Evolutionary conservation across 179 eudicot species (phyloP).

Genomic region (Carnegiea gigantea): DNA sequence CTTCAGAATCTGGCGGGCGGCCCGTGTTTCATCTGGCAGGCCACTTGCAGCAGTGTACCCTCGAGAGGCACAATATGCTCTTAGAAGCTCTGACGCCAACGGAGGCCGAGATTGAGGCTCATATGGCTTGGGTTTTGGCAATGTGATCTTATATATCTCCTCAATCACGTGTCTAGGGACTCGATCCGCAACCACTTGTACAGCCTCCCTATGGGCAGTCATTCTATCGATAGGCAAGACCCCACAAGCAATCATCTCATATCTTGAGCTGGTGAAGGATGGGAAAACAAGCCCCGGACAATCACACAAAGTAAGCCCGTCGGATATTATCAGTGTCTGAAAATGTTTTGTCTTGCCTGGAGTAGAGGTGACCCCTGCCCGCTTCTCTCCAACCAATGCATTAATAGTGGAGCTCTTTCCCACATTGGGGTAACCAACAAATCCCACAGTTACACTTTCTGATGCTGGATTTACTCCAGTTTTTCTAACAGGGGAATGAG

Average conservation of each 20-base stretch:
- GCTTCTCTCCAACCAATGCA: constrained; percentile 84
- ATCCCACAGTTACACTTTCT: constrained; percentile 67
- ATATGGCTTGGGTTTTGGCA: constrained; percentile 91
- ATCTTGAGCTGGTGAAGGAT: constrained; percentile 90
- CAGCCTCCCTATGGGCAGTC: constrained; percentile 90
- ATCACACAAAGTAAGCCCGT: constrained; percentile 81
- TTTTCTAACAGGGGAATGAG: constrained; percentile 30
- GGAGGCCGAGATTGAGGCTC: constrained; percentile 86
- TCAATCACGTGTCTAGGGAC: constrained; percentile 66
- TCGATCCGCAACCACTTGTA: constrained; percentile 82
- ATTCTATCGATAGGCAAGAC: constrained; percentile 88
- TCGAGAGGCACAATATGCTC: constrained; percentile 90
- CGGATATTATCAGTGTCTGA: constrained; percentile 83
- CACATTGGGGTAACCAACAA: constrained; percentile 95
- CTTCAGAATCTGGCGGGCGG: constrained; percentile 77
- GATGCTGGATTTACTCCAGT: constrained; percentile 24
- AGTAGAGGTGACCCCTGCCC: constrained; percentile 89
- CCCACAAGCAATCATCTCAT: constrained; percentile 96
- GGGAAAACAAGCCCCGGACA: constrained; percentile 98
- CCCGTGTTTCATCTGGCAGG: constrained; percentile 86
- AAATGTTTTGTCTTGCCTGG: constrained; percentile 98
- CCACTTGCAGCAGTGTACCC: constrained; percentile 88
- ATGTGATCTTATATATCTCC: constrained; percentile 60
- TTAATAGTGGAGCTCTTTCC: constrained; percentile 97
- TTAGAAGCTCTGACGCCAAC: constrained; percentile 67